Conservation (phyloP, 208 protist species). For the Blechomonas ayalai region DNA sequence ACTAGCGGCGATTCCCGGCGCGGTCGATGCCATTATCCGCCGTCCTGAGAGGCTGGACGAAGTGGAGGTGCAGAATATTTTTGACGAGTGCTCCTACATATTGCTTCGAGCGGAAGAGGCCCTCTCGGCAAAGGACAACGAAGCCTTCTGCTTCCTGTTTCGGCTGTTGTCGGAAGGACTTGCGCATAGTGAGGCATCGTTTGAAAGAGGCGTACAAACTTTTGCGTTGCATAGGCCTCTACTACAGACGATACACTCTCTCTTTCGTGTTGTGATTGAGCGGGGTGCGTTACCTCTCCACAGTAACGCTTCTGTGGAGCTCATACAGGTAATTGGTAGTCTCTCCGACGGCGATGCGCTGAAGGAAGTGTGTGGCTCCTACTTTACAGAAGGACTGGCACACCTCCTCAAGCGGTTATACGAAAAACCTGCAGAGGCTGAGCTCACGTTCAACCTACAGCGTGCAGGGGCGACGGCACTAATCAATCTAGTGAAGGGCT, state of each 20-base stretch:
- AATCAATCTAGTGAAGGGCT: conserved; percentile 88
- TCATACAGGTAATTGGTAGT: conserved; percentile 72
- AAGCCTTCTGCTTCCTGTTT: conserved; percentile 74
- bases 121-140: conserved; percentile 47
- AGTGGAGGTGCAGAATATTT: conserved; percentile 73
- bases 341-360: conserved; percentile 75
- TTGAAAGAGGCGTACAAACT: conserved; percentile 65
- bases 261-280: conserved; percentile 61
- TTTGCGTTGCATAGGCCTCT: conserved; percentile 46
- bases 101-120: conserved; percentile 81
- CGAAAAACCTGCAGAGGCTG: conserved; percentile 32
- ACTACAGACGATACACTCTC: conserved; percentile 56
- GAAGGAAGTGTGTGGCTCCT: conserved; percentile 61
- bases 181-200: conserved; percentile 54
- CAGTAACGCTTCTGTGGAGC: conserved; percentile 59
- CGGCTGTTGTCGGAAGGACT: conserved; percentile 79
- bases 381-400: conserved; percentile 69
- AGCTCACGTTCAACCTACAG: conserved; percentile 52
- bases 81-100: conserved; percentile 69
- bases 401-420: conserved; percentile 57
- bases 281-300: conserved; percentile 51
- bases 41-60: conserved; percentile 74
- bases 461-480: conserved; percentile 70
- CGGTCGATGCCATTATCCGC: conserved; percentile 73
- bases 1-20: conserved; percentile 54